phyloP scores from a whole-genome alignment of 1,139 yeast genomes.

The Hyphopichia fennica region DNA sequence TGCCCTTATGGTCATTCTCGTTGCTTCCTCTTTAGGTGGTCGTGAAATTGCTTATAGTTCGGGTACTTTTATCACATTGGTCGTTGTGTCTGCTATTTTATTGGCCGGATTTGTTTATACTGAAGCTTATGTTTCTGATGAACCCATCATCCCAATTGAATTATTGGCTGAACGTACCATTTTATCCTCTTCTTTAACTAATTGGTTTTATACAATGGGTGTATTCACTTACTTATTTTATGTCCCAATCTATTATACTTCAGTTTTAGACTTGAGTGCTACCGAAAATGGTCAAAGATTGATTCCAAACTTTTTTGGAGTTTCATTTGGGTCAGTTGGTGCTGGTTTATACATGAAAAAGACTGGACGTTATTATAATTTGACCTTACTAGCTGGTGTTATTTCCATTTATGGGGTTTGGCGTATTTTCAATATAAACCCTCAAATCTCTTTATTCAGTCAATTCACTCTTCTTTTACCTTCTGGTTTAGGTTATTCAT shows the following conservation, averaged over 20 bases:
- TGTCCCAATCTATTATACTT: slow-evolving; percentile 62
- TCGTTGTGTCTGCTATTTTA: slow-evolving; percentile 18
- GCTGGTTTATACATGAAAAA: slow-evolving; percentile 68
- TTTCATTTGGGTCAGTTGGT: slow-evolving; percentile 65
- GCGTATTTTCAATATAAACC: slow-evolving; percentile 36
- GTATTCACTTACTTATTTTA: slow-evolving; percentile 57
- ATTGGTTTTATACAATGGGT: slow-evolving; percentile 64
- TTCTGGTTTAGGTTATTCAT: slow-evolving; percentile 60
- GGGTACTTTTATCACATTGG: slow-evolving; percentile 29
- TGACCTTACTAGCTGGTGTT: slow-evolving; percentile 47
- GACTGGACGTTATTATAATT: slow-evolving; percentile 65
- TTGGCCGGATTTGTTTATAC: slow-evolving; percentile 43
- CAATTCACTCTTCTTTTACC: slow-evolving; percentile 37
- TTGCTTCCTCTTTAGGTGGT: slow-evolving; percentile 73
- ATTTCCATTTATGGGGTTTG: slow-evolving; percentile 48
- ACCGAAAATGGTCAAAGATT: slow-evolving; percentile 63
- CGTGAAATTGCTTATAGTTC: slow-evolving; percentile 46
- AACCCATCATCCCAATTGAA: slow-evolving; percentile 67
- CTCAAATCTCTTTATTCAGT: slow-evolving; percentile 39
- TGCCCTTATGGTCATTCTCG: slow-evolving; percentile 52
- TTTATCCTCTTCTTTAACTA: slow-evolving; percentile 62
- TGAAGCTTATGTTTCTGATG: slow-evolving; percentile 56
- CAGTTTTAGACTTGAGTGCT: slow-evolving; percentile 56
- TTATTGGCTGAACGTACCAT: slow-evolving; percentile 59
- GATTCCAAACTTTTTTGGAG: slow-evolving; percentile 68